Base-by-base conservation (phyloP, 1,284 basidiomycete genomes). In the Sphaerobolus stellatus region DNA sequence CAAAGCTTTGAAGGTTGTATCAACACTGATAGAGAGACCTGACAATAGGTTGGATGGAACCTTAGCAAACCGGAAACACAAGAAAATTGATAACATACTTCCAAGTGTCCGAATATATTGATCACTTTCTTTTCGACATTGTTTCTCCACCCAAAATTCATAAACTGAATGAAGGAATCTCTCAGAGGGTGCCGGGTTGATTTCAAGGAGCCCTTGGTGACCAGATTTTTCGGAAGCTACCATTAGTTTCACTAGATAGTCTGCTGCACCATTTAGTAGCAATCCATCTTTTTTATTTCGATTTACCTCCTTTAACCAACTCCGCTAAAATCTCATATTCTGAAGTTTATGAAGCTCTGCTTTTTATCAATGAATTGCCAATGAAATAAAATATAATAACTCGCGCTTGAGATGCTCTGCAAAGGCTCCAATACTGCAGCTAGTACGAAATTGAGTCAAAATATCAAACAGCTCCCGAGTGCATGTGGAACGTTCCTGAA, bases 51-150 rank as follows among this genome's bases (percentile, higher is more conserved):
- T 49, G 20, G 13, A 47, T 30, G 18, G 20, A 44, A 44, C 9
- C 11, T 11, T 48, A 25, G 13, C 7, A 25, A 13, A 29, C 22
- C 34, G 13, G 9, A 49, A 18, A 16, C 6, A 33, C 30, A 49
- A 33, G 30, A 6, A 33, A 20, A 25, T 43, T 24, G 7, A 43
- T 8, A 43, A n/a, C 48, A 6, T 30, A 49, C 48, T 30, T n/a
- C 28, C 48, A 18, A 49, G 31, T 13, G 48, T 49, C 31, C 48
- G 48, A 16, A 14, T 31, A 33, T 49, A 49, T 49, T 30, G 22
- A 18, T 33, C 48, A 33, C 48, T 49, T 49, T 49, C 48, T 43
- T 43, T 43, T 18, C n/a, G 8, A 18, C n/a, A 24, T 24, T 43
- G 40, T 9, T 43, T 43, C n/a, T 43, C n/a, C 9, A 43, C 9